Percentiles rank a stretch among this genome's conserved stretches.
Evolutionary conservation across 2,329 filamentous ascomycete species (phyloP).

Genomic region (Cercospora sojina): DNA sequence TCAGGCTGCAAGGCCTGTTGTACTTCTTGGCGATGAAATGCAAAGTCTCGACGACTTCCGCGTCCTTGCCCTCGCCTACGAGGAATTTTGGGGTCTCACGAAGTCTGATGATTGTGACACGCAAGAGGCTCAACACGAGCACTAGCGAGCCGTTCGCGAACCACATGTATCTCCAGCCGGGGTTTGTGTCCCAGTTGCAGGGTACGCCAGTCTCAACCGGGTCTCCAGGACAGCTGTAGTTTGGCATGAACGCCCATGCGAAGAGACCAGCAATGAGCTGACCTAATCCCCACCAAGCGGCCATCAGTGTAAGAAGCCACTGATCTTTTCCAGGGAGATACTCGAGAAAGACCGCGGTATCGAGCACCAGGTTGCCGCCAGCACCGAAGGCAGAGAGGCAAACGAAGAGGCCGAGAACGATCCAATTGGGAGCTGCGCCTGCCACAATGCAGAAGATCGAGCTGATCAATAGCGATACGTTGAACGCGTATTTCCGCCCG

Average conservation of each 20-base stretch:
- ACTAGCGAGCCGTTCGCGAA: constrained; percentile 55
- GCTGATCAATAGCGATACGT: constrained; percentile 63
- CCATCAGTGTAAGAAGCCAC: constrained; percentile 65
- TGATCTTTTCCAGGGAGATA: constrained; percentile 59
- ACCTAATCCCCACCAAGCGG: constrained; percentile 56
- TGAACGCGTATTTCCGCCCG: constrained; percentile 67
- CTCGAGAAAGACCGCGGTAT: constrained; percentile 61
- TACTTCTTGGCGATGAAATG: constrained; percentile 54
- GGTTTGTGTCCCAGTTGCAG: constrained; percentile 54
- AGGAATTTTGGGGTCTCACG: constrained; percentile 59
- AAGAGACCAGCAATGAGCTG: constrained; percentile 55
- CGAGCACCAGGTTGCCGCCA: constrained; percentile 63
- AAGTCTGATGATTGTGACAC: constrained; percentile 55
- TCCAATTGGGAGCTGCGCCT: constrained; percentile 66
- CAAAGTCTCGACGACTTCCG: constrained; percentile 51
- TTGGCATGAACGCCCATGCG: constrained; percentile 55
- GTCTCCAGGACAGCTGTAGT: constrained; percentile 47
- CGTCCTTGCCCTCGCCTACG: constrained; percentile 54
- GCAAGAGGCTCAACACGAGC: constrained; percentile 53
- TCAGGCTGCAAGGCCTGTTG: constrained; percentile 54
- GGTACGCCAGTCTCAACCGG: constrained; percentile 42
- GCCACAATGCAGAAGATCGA: constrained; percentile 63
- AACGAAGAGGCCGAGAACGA: constrained; percentile 63
- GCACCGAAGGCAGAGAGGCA: constrained; percentile 63
- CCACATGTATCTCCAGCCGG: constrained; percentile 59